phyloP scores from a whole-genome alignment of 2,329 filamentous ascomycete genomes.

The Fusarium paranaense region DNA sequence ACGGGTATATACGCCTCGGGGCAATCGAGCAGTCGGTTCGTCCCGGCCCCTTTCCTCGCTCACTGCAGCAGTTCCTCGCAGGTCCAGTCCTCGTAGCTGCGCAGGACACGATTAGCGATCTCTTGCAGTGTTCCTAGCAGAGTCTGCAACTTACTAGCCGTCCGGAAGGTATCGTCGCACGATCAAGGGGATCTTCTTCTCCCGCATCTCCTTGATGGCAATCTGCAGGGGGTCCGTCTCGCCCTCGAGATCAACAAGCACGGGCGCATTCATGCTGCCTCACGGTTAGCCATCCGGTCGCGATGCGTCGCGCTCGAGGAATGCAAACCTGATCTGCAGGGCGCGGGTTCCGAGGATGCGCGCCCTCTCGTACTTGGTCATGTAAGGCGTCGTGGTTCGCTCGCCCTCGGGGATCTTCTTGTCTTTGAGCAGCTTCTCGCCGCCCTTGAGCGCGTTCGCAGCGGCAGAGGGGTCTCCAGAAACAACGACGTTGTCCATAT shows the following conservation, averaged over 20 bases:
- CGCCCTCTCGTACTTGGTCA: slow-evolving; percentile 99
- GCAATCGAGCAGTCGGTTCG: slow-evolving; percentile 30
- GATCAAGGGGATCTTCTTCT: slow-evolving; percentile 98
- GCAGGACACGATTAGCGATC: slow-evolving; percentile 23
- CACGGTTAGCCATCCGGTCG: slow-evolving; percentile 14
- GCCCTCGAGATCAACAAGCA: slow-evolving; percentile 95
- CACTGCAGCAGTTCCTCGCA: slow-evolving; percentile 90
- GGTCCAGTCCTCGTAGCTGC: slow-evolving; percentile 98
- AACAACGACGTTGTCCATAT: slow-evolving; percentile 69
- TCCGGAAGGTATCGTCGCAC: slow-evolving; percentile 96
- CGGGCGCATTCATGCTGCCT: slow-evolving; percentile 92
- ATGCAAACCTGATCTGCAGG: slow-evolving; percentile 87
- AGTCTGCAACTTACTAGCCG: slow-evolving; percentile 78
- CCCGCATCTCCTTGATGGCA: slow-evolving; percentile 94
- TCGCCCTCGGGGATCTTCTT: slow-evolving; percentile 93
- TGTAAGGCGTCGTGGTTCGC: slow-evolving; percentile 94
- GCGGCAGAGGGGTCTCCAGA: slow-evolving; percentile 72
- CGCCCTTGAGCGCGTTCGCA: slow-evolving; percentile 65
- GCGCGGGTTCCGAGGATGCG: slow-evolving; percentile 93
- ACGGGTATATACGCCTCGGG: slow-evolving; percentile 44
- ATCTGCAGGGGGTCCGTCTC: slow-evolving; percentile 98
- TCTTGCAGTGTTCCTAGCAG: not conserved
- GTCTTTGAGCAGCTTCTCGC: slow-evolving; percentile 71
- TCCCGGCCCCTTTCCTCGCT: slow-evolving; percentile 34
- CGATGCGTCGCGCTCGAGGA: slow-evolving; percentile 2